Base-by-base conservation (phyloP, 805 yeast species). In the Phaffomyces opuntiae region DNA sequence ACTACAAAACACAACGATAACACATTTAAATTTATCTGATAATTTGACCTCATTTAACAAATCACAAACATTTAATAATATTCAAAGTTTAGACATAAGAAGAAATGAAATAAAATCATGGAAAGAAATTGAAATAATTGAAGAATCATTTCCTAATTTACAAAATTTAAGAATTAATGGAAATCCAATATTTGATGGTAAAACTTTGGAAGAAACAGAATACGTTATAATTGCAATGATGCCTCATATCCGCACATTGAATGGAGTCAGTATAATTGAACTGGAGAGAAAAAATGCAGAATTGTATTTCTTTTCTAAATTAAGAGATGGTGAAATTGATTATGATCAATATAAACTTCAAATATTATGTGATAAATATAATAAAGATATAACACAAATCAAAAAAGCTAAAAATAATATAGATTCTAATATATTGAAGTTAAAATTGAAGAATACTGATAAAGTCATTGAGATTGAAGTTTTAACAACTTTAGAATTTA, bases 201-300 rank as follows among this genome's bases (percentile, higher is more conserved):
- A 36, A 9, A 44, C 50, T 1, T 38, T 50, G 12, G 61, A 58
- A 21, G 61, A 58, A n/a, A 57, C 46, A 19, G 57, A 60, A 52
- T 55, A 59, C 21, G 53, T 66, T 38, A 51, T 76, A 3, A 69
- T 83, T 17, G 81, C 80, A 1, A 62, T 85, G 25, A 61, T 67
- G 37, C 63, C 65, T 1, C 44, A 49, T 0, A 38, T 83, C 2
- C 36, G 40, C 1, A 64, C 61, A 24, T 62, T 88, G 13, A 80
- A 89, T 55, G 95, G 96, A 1, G 70, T 80, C 0, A 42, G 34
- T 0, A 63, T 87, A 9, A 56, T 66, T 3, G 45, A 39, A 0
- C 69, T 63, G 2, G 84, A 80, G 41, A 68, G 88, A 16, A 52
- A 48, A 7, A 84, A 81, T 51, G 83, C 86, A 1, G 96, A 88